A percentile compares a stretch with the other conserved stretches of the same genome.
phyloP scores from a whole-genome alignment of 257 asterid genomes.

The Solanum chiquidenum region DNA sequence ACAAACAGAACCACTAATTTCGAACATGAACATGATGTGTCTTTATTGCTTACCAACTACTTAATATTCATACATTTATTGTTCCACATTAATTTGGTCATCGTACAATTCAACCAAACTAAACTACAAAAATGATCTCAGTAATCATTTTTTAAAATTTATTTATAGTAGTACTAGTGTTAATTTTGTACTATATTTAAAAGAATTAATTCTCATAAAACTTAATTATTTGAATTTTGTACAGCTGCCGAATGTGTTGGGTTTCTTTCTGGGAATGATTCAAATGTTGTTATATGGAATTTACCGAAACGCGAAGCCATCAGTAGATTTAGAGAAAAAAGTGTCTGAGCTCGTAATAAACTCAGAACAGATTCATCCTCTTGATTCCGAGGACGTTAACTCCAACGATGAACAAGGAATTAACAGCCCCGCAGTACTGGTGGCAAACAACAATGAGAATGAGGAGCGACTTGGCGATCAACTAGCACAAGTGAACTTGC shows the following conservation, averaged over 20 bases:
- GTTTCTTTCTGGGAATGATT: conserved; percentile 54
- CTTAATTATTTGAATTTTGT: neutral
- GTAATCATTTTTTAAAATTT: neutral
- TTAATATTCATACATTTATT: neutral
- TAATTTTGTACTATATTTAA: neutral
- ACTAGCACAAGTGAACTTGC: neutral
- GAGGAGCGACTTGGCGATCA: neutral
- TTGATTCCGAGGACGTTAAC: neutral
- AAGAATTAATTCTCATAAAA: too few species aligned
- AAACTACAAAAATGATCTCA: neutral
- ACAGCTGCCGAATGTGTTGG: conserved; percentile 67
- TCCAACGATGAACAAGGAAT: neutral
- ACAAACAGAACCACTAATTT: neutral
- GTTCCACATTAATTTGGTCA: neutral
- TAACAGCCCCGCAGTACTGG: neutral
- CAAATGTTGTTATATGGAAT: conserved; percentile 59
- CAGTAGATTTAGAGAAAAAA: conserved; percentile 16
- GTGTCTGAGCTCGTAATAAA: conserved; percentile 20
- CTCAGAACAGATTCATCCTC: conserved; percentile 24
- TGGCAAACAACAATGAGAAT: neutral
- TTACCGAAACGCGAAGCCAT: conserved; percentile 27
- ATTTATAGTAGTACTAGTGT: neutral
- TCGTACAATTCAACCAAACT: neutral
- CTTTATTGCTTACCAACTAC: neutral
- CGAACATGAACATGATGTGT: neutral